Percentiles rank a stretch among this genome's conserved stretches.
Evolutionary conservation across 148 eudicot species (phyloP).

Genomic region (Rhododendron simsii): DNA sequence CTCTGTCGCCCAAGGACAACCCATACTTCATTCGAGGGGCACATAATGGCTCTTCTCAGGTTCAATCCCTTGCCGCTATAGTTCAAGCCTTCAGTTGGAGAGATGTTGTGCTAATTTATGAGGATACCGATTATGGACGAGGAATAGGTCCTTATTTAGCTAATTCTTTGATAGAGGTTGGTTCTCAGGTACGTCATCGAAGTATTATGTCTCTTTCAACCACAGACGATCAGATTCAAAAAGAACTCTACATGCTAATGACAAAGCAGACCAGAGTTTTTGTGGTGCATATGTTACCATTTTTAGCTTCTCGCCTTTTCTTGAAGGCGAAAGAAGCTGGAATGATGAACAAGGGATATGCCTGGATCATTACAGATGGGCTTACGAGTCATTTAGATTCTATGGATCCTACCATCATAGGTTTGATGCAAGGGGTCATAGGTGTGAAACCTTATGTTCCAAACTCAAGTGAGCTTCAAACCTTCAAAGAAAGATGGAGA

Average conservation of each 20-base stretch:
- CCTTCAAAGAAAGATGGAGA: conserved; percentile 43
- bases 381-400: conserved; percentile 39
- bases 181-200: not conserved
- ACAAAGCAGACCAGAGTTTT: conserved; percentile 62
- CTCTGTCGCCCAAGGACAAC: conserved; percentile 35
- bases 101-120: conserved; percentile 50
- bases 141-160: conserved; percentile 46
- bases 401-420: conserved; percentile 20
- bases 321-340: conserved; percentile 33
- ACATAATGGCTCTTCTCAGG: conserved; percentile 39
- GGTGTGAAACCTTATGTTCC: conserved; percentile 56
- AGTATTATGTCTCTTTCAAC: conserved; percentile 16
- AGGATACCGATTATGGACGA: conserved; percentile 40
- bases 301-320: conserved; percentile 47
- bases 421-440: conserved; percentile 61
- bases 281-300: conserved; percentile 51
- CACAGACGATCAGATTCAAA: conserved; percentile 33
- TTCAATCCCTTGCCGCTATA: conserved; percentile 41
- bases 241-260: conserved; percentile 46
- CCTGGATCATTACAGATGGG: conserved; percentile 58
- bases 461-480: conserved; percentile 18
- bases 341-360: conserved; percentile 73
- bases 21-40: conserved; percentile 60
- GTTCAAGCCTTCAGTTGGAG: conserved; percentile 58
- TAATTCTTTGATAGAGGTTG: not conserved